Conservation (phyloP, 2,329 filamentous ascomycete genomes). For the Epichloe sylvatica region DNA sequence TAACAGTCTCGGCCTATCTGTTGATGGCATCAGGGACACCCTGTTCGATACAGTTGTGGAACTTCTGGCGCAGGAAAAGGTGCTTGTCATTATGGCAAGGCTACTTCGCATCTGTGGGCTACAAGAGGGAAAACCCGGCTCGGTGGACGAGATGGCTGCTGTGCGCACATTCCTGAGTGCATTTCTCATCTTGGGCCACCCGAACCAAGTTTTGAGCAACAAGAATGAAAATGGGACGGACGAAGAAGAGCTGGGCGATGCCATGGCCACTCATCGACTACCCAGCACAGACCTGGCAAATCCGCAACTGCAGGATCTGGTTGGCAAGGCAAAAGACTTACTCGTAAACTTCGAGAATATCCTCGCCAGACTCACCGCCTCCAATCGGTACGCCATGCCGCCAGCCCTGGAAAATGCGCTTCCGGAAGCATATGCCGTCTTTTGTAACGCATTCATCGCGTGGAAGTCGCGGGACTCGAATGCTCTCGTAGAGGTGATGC, state of each 20-base stretch:
- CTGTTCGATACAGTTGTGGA: constrained; percentile 62
- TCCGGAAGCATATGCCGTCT: constrained; percentile 56
- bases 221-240: constrained; percentile 45
- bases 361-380: constrained; percentile 48
- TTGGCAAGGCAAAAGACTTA: constrained; percentile 63
- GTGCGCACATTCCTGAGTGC: constrained; percentile 67
- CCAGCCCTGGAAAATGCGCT: constrained; percentile 48
- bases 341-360: constrained; percentile 67
- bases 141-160: constrained; percentile 53
- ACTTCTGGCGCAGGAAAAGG: constrained; percentile 51
- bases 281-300: constrained; percentile 38
- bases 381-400: constrained; percentile 54
- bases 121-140: constrained; percentile 47
- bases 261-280: constrained; percentile 17
- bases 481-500: constrained; percentile 67
- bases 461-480: constrained; percentile 75
- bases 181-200: constrained; percentile 67
- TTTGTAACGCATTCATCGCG: constrained; percentile 65
- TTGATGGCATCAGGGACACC: constrained; percentile 55
- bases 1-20: constrained; percentile 49
- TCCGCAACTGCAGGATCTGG: constrained; percentile 54
- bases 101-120: constrained; percentile 58
- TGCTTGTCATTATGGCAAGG: constrained; percentile 50
- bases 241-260: constrained; percentile 39
- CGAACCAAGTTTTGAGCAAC: constrained; percentile 61